phyloP scores from a whole-genome alignment of 805 yeast genomes.

The Teunomyces lycoperdinae region DNA sequence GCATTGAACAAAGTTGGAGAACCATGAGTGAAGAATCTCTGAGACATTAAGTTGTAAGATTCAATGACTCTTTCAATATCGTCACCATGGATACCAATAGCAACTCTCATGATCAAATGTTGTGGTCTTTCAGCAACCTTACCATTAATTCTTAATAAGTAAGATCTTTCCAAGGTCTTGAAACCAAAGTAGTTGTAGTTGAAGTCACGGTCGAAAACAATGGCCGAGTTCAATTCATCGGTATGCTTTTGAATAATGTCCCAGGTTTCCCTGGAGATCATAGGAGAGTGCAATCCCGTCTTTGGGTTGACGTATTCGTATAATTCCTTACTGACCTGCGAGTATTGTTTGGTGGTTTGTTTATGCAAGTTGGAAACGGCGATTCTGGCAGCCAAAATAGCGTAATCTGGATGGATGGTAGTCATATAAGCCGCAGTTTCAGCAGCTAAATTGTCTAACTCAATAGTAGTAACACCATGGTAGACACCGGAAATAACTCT shows the following conservation, averaged over 20 bases:
- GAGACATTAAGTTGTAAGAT: slow-evolving; percentile 58
- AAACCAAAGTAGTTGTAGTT: slow-evolving; percentile 59
- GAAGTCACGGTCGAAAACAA: slow-evolving; percentile 50
- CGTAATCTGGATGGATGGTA: slow-evolving; percentile 97
- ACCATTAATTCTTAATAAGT: slow-evolving; percentile 52
- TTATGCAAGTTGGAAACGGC: slow-evolving; percentile 93
- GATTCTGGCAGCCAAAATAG: slow-evolving; percentile 90
- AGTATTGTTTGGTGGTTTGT: slow-evolving; percentile 84
- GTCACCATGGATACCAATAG: slow-evolving; percentile 57
- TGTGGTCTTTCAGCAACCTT: slow-evolving; percentile 62
- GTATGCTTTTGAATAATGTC: slow-evolving; percentile 35
- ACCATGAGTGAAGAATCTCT: slow-evolving; percentile 57
- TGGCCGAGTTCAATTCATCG: slow-evolving; percentile 45
- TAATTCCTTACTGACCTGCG: slow-evolving; percentile 70
- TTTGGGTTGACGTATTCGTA: slow-evolving; percentile 80
- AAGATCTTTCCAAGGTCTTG: slow-evolving; percentile 60
- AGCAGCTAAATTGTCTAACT: slow-evolving; percentile 68
- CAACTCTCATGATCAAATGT: slow-evolving; percentile 60
- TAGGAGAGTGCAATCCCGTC: slow-evolving; percentile 54
- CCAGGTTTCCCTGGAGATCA: slow-evolving; percentile 42
- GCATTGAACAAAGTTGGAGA: slow-evolving; percentile 63
- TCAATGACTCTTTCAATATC: slow-evolving; percentile 53
- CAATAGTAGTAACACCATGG: slow-evolving; percentile 94
- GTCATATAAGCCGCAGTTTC: slow-evolving; percentile 98
- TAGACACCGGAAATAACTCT: slow-evolving; percentile 94